Evolutionary conservation across 345 rosid genomes (phyloP), one percentile per base, ranked within the genome.

Genomic region (Euclidium syriacum): DNA sequence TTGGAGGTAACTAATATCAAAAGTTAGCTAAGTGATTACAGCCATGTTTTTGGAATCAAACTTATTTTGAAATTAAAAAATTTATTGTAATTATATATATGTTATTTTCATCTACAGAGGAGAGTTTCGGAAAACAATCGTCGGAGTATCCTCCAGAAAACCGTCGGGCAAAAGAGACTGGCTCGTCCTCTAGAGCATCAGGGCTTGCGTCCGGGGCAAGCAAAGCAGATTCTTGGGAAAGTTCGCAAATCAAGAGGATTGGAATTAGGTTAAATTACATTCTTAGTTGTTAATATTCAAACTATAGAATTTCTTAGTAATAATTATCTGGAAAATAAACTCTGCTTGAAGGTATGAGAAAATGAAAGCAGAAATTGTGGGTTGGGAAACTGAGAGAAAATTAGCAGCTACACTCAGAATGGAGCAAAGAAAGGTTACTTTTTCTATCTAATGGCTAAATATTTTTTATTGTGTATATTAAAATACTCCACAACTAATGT

Each of bases 351-450:
- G 91, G 91, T 79, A 71, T 50, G 90, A 88, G 72, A 83, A 77
- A 41, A 55, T 65, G 75, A 84, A 78, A 67, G 71, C 82, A 25
- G 60, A 79, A 12, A 78, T 88, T 64, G 58, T 79, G 68, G 73
- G 60, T 2, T 84, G 96, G 98, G 88, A 86, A 83, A 79, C 78
- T 7, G 80, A 82, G 42, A 88, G 75, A 81, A 88, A 84, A 73
- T 53, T 58, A 67, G 75, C 70, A 62, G 85, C 83, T 51, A 81
- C 58, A 54, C 79, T 71, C 24, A 72, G 53, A 53, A 75, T 78
- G 80, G 95, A 88, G 46, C 77, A 63, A 73, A 81, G 59, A 74
- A 78, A 76, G 95, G 96, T 88, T 22, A 9, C 10, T 12, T 10
- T 15, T 47, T 47, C 29, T 17, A 55, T 39, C 17, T 23, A 36